Conservation (phyloP, 2,329 filamentous ascomycete species). For the Dendrostoma leiphaemia region DNA sequence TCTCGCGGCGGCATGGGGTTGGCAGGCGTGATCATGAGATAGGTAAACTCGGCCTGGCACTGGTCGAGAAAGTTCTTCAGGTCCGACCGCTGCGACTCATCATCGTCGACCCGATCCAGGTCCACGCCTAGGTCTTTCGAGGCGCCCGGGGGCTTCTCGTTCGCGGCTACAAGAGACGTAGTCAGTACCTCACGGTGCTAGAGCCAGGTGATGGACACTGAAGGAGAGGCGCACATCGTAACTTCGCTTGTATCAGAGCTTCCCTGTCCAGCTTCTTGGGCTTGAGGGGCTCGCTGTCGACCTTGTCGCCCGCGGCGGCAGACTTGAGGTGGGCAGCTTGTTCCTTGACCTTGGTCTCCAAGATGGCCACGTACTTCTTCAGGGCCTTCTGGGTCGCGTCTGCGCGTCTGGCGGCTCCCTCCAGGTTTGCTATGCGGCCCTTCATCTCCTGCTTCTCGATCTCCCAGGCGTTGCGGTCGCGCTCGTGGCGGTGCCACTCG, state of each 20-base stretch:
- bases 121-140: slow-evolving; percentile 44
- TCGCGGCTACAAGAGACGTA: slow-evolving; percentile 33
- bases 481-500: slow-evolving; percentile 98
- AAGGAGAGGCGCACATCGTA: too few species aligned
- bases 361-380: slow-evolving; percentile 84
- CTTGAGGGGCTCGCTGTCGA: slow-evolving; percentile 33
- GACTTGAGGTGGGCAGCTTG: slow-evolving; percentile 71
- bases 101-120: slow-evolving; percentile 45
- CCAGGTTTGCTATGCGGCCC: slow-evolving; percentile 88
- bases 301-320: slow-evolving; percentile 36
- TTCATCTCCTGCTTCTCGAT: slow-evolving; percentile 99
- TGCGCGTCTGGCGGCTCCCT: slow-evolving; percentile 82
- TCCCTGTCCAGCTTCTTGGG: slow-evolving; percentile 49
- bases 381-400: slow-evolving; percentile 87
- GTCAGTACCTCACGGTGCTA: slow-evolving; percentile 19
- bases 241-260: slow-evolving; percentile 54
- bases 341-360: slow-evolving; percentile 84
- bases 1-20: slow-evolving; percentile 66
- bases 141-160: slow-evolving; percentile 36
- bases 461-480: slow-evolving; percentile 97
- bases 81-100: slow-evolving; percentile 49
- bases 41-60: slow-evolving; percentile 65
- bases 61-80: slow-evolving; percentile 63
- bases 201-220: slow-evolving; percentile 25
- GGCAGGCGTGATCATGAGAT: slow-evolving; percentile 65